A percentile compares a stretch with the other conserved stretches of the same genome.
phyloP scores from a whole-genome alignment of 2,329 filamentous ascomycete species.

The Zymoseptoria crescenta region DNA sequence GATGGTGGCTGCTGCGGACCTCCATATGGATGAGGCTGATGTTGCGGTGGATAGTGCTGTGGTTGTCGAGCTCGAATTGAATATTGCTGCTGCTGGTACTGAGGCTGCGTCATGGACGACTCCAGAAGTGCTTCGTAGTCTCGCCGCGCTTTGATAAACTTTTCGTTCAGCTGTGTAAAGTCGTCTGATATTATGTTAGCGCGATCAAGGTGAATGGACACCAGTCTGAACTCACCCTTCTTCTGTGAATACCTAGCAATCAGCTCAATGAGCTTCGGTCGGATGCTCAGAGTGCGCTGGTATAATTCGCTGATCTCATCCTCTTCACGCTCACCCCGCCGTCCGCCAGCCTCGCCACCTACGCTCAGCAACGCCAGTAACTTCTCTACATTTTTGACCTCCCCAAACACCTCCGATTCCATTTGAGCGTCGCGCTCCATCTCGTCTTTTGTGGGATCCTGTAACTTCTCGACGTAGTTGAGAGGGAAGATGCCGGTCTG shows the following conservation, averaged over 20 bases:
- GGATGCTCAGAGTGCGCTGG: slow-evolving; percentile 86
- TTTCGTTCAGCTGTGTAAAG: slow-evolving; percentile 96
- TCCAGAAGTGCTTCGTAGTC: slow-evolving; percentile 96
- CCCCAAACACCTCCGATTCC: slow-evolving; percentile 72
- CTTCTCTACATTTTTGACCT: slow-evolving; percentile 72
- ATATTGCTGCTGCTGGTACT: slow-evolving; percentile 40
- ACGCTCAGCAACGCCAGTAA: slow-evolving; percentile 85
- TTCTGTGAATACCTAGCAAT: slow-evolving; percentile 99
- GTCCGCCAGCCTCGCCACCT: slow-evolving; percentile 47
- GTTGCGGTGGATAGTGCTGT: slow-evolving; percentile 19
- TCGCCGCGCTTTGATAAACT: slow-evolving; percentile 96
- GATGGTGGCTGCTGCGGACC: slow-evolving; percentile 38
- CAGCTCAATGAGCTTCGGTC: slow-evolving; percentile 92
- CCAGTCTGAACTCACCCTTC: slow-evolving; percentile 59
- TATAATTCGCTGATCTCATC: slow-evolving; percentile 91
- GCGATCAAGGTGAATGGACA: background rate
- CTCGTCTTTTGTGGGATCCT: slow-evolving; percentile 90
- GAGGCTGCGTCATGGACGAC: slow-evolving; percentile 91
- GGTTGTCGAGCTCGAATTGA: slow-evolving; percentile 21
- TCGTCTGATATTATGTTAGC: slow-evolving; percentile 56
- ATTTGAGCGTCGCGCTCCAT: slow-evolving; percentile 92
- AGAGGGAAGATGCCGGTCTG: slow-evolving; percentile 97
- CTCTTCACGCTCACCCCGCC: slow-evolving; percentile 64
- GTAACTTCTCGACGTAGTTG: slow-evolving; percentile 96
- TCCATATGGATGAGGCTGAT: slow-evolving; percentile 22